Evolutionary conservation across 169 alveolate genomes (phyloP).

Genomic region (Cyclospora cayetanensis): DNA sequence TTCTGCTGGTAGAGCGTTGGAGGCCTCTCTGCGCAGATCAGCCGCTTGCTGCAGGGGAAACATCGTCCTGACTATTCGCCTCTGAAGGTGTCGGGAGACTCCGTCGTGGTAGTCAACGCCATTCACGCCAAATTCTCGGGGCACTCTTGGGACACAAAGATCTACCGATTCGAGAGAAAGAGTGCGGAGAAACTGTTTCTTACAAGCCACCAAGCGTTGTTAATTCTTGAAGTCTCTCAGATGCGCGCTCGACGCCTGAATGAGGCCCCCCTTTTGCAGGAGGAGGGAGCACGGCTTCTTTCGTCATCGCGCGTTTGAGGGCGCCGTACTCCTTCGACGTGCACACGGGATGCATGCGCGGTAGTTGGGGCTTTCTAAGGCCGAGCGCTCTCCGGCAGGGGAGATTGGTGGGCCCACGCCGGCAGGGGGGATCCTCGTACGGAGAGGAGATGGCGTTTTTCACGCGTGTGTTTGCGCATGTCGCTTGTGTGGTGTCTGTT

Average conservation of each 20-base stretch:
- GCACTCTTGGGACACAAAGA: constrained; percentile 93
- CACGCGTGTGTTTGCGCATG: neutral
- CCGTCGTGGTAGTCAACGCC: constrained; percentile 92
- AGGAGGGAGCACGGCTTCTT: no score
- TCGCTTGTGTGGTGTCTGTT: neutral
- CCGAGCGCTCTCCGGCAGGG: no score
- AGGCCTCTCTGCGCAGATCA: constrained; percentile 63
- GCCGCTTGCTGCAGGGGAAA: constrained; percentile 72
- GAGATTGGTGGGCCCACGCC: neutral
- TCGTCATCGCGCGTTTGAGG: no score
- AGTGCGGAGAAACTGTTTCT: constrained; percentile 72
- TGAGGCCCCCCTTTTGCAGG: neutral
- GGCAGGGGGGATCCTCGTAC: neutral
- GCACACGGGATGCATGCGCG: no score
- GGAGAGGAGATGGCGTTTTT: neutral
- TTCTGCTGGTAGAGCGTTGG: constrained; percentile 58
- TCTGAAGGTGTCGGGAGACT: constrained; percentile 80
- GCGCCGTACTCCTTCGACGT: no score
- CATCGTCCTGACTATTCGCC: constrained; percentile 69
- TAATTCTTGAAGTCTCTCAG: no score
- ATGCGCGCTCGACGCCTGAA: no score
- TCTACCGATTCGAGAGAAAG: constrained; percentile 86
- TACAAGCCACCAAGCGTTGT: neutral
- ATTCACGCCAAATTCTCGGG: constrained; percentile 87
- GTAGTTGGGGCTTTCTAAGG: no score